Percentiles rank a stretch among this genome's conserved stretches.
phyloP scores from a whole-genome alignment of 1,284 basidiomycete species.

The Inonotus obliquus region DNA sequence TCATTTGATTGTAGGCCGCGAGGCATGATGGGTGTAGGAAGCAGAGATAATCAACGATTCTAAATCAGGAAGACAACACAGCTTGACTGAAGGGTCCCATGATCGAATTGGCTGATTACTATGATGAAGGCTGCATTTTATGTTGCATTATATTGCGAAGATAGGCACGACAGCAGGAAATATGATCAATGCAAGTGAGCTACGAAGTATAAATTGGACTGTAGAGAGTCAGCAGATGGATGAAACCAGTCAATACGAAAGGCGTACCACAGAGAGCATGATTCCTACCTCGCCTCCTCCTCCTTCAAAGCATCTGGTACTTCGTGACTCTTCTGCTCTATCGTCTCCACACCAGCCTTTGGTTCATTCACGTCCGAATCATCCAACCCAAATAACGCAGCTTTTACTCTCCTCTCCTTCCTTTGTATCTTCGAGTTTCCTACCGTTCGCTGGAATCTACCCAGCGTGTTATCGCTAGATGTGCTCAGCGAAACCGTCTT shows the following conservation, averaged over 20 bases:
- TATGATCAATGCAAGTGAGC: too few species aligned
- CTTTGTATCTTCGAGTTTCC: neutral
- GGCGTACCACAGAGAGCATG: neutral
- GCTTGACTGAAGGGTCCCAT: too few species aligned
- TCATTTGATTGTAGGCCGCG: conserved; percentile 18
- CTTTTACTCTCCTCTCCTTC: neutral
- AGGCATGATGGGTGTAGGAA: neutral
- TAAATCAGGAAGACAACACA: neutral
- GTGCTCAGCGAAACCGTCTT: neutral
- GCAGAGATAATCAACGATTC: neutral
- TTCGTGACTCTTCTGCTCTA: conserved; percentile 3
- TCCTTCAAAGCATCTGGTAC: neutral
- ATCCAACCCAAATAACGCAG: conserved; percentile 16
- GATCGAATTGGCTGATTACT: too few species aligned
- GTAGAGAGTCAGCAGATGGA: too few species aligned
- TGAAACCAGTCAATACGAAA: neutral
- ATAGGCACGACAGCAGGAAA: too few species aligned
- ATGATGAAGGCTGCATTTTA: too few species aligned
- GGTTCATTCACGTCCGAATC: neutral
- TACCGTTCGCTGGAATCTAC: neutral
- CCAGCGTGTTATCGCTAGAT: neutral
- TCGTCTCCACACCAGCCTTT: conserved; percentile 16
- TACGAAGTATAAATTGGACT: too few species aligned
- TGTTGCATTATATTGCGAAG: too few species aligned
- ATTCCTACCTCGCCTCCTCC: neutral